Base-by-base conservation (phyloP, 2,329 filamentous ascomycete species). In the Alternaria triticimaculans region DNA sequence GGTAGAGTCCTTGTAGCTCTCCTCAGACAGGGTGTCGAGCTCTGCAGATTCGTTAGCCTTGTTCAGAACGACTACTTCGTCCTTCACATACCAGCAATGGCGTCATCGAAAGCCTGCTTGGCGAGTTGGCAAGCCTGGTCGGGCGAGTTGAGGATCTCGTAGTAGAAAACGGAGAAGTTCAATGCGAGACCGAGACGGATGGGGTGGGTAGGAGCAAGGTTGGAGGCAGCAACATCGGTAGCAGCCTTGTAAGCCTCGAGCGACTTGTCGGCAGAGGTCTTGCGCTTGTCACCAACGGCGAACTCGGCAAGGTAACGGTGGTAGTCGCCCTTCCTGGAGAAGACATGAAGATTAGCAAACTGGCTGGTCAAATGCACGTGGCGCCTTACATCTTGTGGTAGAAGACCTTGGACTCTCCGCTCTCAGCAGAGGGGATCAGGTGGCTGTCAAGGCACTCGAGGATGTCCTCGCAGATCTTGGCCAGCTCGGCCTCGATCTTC, bases 131-230 rank as follows among this genome's bases (percentile, higher is more conserved):
- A 97, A 81, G 94, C 95, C 86, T 96, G 95, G 83, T 98, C 96
- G 70, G 95, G 95, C 46, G 95, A 94, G 88, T 98, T 99, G 79
- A 98, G 88, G 82, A 98, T 99, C 90, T 99, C 93, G 84, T 99
- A 99, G 91, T 98, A 98, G 89, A 97, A 98, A 80, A 97, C 94
- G 72, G 94, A 97, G 88, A 96, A 96, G 90, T 97, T 97, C 73
- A 97, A 88, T 76, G 93, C 93, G 72, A 97, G 89, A 81, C 93
- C 93, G 71, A 97, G 91, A 79, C 93, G 93, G 84, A 96, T 97
- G 80, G 93, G 93, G 87, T 97, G 93, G 62, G 93, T 97, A 68
- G 93, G 93, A 68, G 93, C 91, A 74, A 97, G 90, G 83, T 96
- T 93, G 76, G 92, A 95, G 82, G 92, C 89, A 68, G 93, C 93